Evolutionary conservation across 129 eudicot species (phyloP).

Genomic region (Gnaphalium uliginosum): DNA sequence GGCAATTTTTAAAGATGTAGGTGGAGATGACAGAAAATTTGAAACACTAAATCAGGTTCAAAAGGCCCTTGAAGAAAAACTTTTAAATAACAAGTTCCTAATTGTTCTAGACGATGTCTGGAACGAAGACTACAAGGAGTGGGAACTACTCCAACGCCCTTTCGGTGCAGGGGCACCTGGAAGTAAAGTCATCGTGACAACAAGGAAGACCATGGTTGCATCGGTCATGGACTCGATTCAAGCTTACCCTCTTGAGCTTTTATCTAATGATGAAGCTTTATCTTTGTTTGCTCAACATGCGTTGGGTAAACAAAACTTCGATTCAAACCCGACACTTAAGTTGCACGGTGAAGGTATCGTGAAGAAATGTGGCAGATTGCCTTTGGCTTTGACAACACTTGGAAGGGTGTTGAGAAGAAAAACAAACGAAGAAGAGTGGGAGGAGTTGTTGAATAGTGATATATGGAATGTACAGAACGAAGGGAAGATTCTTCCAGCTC

Average conservation of each 20-base stretch:
- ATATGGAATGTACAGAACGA: neutral
- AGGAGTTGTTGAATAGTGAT: neutral
- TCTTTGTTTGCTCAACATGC: neutral
- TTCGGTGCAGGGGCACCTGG: neutral
- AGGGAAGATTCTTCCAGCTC: neutral
- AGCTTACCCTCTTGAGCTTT: neutral
- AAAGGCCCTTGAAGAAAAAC: conserved; percentile 1
- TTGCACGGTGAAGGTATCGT: neutral
- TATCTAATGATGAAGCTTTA: neutral
- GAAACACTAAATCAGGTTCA: neutral
- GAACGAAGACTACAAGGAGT: neutral
- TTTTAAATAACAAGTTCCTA: conserved; percentile 5
- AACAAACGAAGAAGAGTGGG: neutral
- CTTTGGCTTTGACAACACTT: neutral
- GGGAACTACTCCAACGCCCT: conserved; percentile 10
- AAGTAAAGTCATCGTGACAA: conserved; percentile 3
- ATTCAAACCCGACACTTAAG: neutral
- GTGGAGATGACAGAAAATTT: neutral
- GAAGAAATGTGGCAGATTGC: conserved; percentile 2
- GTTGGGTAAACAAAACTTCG: neutral
- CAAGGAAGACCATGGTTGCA: neutral
- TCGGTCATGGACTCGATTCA: neutral
- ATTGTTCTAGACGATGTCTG: conserved; percentile 4
- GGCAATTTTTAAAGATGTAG: neutral
- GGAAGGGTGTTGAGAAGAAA: neutral